Percentiles rank a stretch among this genome's conserved stretches.
phyloP scores from a whole-genome alignment of 1,284 basidiomycete genomes.

The Farysia itapuensis region DNA sequence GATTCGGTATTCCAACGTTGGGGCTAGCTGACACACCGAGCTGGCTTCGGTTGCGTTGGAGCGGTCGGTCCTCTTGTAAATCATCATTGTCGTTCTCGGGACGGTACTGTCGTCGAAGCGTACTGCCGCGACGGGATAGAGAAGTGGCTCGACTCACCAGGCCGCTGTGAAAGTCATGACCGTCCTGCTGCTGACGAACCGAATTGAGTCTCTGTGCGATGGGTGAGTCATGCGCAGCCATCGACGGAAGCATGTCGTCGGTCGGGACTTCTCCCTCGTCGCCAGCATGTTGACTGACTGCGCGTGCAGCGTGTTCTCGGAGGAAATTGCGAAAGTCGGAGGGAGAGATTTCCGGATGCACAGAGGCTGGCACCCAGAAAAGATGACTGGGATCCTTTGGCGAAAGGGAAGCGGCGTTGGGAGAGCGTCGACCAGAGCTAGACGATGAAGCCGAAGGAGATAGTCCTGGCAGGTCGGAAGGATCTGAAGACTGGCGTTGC shows the following conservation, averaged over 20 bases:
- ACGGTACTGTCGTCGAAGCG: conserved; percentile 63
- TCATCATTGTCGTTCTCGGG: conserved; percentile 66
- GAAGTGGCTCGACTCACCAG: conserved; percentile 46
- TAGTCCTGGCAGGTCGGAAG: not conserved
- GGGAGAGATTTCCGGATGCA: conserved; percentile 96
- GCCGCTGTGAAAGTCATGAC: conserved; percentile 10
- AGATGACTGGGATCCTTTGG: conserved; percentile 64
- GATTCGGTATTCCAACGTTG: conserved; percentile 62
- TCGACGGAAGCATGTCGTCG: conserved; percentile 10
- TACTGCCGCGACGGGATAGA: conserved; percentile 48
- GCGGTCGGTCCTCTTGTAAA: conserved; percentile 65
- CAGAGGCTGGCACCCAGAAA: conserved; percentile 94
- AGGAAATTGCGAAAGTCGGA: conserved; percentile 92
- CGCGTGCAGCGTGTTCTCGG: conserved; percentile 76
- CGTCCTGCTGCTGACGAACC: conserved; percentile 25
- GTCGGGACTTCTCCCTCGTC: conserved; percentile 1
- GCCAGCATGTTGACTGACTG: conserved; percentile 43
- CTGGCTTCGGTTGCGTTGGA: conserved; percentile 31
- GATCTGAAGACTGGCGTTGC: not conserved
- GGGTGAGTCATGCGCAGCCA: conserved; percentile 22
- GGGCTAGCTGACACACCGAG: conserved; percentile 10
- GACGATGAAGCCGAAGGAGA: conserved; percentile 1
- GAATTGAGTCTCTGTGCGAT: conserved; percentile 34
- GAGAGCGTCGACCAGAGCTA: conserved; percentile 1
- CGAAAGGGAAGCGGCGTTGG: conserved; percentile 8